phyloP scores from a whole-genome alignment of 2,329 filamentous ascomycete genomes.

The Pleomassaria siparia region DNA sequence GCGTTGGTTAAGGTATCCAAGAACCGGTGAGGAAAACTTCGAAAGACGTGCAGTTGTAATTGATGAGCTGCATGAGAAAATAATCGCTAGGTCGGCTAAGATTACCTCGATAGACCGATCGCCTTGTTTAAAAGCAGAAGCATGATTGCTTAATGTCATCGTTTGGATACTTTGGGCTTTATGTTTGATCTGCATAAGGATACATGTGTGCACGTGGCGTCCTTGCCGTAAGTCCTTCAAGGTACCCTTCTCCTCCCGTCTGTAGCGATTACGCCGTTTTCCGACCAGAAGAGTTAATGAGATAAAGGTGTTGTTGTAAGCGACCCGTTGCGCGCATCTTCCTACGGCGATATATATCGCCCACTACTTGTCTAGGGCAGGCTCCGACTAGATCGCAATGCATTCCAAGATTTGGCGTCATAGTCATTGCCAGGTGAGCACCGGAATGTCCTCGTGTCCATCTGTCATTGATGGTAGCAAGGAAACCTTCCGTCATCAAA shows the following conservation, averaged over 20 bases:
- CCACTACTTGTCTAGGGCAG: background rate
- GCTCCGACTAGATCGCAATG: background rate
- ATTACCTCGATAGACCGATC: background rate
- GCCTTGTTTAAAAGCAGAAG: no score
- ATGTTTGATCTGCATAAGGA: background rate
- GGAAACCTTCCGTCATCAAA: constrained; percentile 4
- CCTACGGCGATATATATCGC: background rate
- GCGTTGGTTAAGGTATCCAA: background rate
- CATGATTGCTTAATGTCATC: no score
- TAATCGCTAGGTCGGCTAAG: background rate
- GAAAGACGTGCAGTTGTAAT: background rate
- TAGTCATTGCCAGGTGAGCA: background rate
- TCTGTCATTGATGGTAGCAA: background rate
- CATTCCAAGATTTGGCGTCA: background rate
- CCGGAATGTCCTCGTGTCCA: constrained; percentile 4
- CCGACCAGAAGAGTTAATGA: background rate
- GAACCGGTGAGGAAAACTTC: background rate
- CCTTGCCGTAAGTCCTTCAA: background rate
- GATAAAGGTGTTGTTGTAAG: background rate
- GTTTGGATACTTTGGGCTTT: no score
- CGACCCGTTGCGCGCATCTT: background rate
- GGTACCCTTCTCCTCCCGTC: background rate
- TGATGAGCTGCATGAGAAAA: background rate
- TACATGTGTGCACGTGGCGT: background rate
- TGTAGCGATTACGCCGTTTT: background rate